Conservation (phyloP, 2,329 filamentous ascomycete genomes). For the Macrophomina pseudophaseolina region DNA sequence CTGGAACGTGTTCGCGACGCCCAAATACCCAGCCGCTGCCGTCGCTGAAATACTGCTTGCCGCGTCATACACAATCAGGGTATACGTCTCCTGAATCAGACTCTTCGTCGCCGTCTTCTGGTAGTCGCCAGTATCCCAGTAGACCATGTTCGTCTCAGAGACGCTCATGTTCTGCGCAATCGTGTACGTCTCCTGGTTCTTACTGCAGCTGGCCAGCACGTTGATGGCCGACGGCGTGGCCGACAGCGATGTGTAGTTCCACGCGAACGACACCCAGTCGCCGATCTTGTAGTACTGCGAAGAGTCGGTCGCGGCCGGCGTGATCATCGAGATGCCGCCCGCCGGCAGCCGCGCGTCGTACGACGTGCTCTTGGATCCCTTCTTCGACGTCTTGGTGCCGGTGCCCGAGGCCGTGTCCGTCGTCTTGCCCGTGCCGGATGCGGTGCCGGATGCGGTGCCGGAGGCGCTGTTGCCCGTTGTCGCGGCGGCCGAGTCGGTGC, state of each 20-base stretch:
- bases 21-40: conserved; percentile 61
- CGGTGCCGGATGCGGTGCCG: not conserved
- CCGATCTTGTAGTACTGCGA: conserved; percentile 69
- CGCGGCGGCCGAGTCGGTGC: not conserved
- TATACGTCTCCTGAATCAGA: conserved; percentile 65
- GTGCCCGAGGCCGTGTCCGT: conserved; percentile 19
- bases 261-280: conserved; percentile 66
- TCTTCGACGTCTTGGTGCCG: conserved; percentile 21
- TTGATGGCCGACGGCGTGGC: conserved; percentile 65
- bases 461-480: not conserved
- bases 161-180: conserved; percentile 64
- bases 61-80: conserved; percentile 66
- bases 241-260: conserved; percentile 71
- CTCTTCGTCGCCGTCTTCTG: conserved; percentile 44
- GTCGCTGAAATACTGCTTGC: conserved; percentile 57
- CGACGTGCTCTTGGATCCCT: conserved; percentile 31
- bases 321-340: conserved; percentile 67
- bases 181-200: conserved; percentile 66
- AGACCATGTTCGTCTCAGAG: conserved; percentile 56
- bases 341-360: conserved; percentile 61
- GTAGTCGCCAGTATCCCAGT: conserved; percentile 66
- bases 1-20: conserved; percentile 55
- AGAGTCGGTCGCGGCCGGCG: conserved; percentile 56
- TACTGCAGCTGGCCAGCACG: conserved; percentile 64
- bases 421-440: conserved; percentile 5